Evolutionary conservation across 2,329 filamentous ascomycete species (phyloP), one percentile per base, ranked within the genome.

Genomic region (Pezizomycotina sp.): DNA sequence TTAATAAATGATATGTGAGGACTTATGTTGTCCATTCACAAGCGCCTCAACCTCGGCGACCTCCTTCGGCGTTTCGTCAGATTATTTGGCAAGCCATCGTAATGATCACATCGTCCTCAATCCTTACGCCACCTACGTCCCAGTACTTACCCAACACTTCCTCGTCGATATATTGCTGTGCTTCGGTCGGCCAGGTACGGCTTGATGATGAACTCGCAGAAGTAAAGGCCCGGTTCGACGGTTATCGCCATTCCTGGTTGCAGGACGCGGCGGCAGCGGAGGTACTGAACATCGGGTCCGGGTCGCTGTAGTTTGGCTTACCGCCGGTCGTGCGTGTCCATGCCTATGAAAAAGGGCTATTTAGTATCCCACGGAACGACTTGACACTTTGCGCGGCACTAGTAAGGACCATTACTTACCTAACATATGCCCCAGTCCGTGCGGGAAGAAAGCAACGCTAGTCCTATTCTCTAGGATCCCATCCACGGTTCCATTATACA

Each of bases 151-250:
- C 66, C 24, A 93, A 58, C 2, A 84, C 77, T 13, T 64, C 59
- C 25, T 63, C 61, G 52, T 92, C 72, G 50, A 93, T 92, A 53
- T 73, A 91, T 52, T 73, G 35, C 69, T 66, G 52, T 84, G 72
- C 30, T 70, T 67, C 0, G 77, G 47, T 83, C 72, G 30, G 72
- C 64, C 8, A 92, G 62, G 53, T 77, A 89, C 0, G 82, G 79
- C 27, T 76, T 69, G 43, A 93, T 79, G 47, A 91, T 91, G 54
- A 84, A 92, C 13, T 71, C 69, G 58, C 81, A 92, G 57, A 93
- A 93, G 60, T 93, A 93, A 45, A 80, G 71, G 30, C 89, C 89
- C 8, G 89, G 89, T 62, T 98, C 89, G 24, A 95, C 86, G 0
- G 89, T 98, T 34, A 98, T 74, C 15, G 98, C 81, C 31, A 76